phyloP scores from a whole-genome alignment of 345 rosid genomes.

The Mercurialis annua region DNA sequence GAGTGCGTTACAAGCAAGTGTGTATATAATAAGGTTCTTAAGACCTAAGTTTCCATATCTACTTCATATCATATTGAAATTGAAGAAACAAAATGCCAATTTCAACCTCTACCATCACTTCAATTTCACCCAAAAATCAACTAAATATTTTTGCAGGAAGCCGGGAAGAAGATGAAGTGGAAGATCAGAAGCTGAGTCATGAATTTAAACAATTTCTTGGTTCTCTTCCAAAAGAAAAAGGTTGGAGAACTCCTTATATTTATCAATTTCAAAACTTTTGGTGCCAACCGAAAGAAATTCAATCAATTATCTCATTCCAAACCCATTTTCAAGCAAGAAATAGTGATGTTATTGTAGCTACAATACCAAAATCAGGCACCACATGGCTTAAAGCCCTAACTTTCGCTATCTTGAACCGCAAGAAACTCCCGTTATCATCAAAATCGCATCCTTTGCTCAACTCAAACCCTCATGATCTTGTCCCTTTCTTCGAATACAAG shows the following conservation, averaged over 20 bases:
- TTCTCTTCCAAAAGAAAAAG: constrained; percentile 56
- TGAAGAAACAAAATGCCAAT: constrained; percentile 1
- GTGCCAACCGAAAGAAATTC: constrained; percentile 63
- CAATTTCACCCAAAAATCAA: neutral
- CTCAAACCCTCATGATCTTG: constrained; percentile 41
- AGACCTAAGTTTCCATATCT: neutral
- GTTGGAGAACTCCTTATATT: constrained; percentile 63
- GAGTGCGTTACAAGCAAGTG: neutral
- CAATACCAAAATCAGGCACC: constrained; percentile 42
- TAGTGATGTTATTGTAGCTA: constrained; percentile 28
- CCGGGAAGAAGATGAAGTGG: constrained; percentile 13
- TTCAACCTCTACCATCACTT: neutral
- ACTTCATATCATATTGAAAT: no score
- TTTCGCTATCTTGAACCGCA: constrained; percentile 29
- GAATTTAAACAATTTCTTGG: constrained; percentile 52
- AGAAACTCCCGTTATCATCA: neutral
- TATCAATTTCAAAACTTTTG: constrained; percentile 63
- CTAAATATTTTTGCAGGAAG: neutral
- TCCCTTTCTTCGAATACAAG: constrained; percentile 32
- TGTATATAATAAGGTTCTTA: neutral
- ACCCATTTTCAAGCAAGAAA: constrained; percentile 29
- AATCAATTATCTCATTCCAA: constrained; percentile 41
- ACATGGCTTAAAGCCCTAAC: constrained; percentile 41
- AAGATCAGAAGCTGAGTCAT: constrained; percentile 30
- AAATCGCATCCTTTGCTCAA: constrained; percentile 21